Evolutionary conservation across 768 basidiomycete genomes (phyloP), one percentile per base, ranked within the genome.

Genomic region (Boletus reticuloceps): DNA sequence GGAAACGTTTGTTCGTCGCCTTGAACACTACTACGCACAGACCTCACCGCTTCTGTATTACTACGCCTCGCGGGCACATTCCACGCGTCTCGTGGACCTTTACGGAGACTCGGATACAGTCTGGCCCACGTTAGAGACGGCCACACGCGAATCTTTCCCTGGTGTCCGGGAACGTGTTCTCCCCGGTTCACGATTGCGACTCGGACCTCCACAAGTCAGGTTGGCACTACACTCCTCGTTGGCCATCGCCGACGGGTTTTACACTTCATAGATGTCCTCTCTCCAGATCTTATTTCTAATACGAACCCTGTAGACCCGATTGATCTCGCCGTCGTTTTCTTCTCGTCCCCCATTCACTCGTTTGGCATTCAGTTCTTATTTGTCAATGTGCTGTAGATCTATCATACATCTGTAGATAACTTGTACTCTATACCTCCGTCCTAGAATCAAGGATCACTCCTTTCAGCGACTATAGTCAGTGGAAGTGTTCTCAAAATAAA

Each of bases 11-110:
- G 74, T 82, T 29, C 85, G 85, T 40, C 86, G 93, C 6, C 78
- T 94, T 17, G 73, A 79, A 36, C 80, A 86, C 50, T 95, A 91
- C 67, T 92, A 94, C 65, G 74, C 78, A 0, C 82, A 85, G 34
- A 92, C 90, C 0, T 82, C 85, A n/a, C 92, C 93, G 8, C 75
- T 95, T 7, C 75, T 95, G 10, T 74, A 78, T n/a, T 88, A 91
- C 69, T 95, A 86, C 67, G 59, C 75, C 32, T 69, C 69, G 9
- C 61, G 73, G 12, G 72, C 79, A 6, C 64, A 77, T 11, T 74
- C 79, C 9, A 77, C 78, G 31, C 75, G 75, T 47, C 68, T 85
- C 25, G 73, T 79, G 47, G 83, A 84, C 13, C 70, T 95, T 39
- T 74, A 74, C 17, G 91, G 91, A 3, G 74, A 77, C 25, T 88